These are phyloP conservation scores for Coleophoma cylindrospora DNA, from an alignment of 2,329 filamentous ascomycete species.

Conservation along the genomic window DNA sequence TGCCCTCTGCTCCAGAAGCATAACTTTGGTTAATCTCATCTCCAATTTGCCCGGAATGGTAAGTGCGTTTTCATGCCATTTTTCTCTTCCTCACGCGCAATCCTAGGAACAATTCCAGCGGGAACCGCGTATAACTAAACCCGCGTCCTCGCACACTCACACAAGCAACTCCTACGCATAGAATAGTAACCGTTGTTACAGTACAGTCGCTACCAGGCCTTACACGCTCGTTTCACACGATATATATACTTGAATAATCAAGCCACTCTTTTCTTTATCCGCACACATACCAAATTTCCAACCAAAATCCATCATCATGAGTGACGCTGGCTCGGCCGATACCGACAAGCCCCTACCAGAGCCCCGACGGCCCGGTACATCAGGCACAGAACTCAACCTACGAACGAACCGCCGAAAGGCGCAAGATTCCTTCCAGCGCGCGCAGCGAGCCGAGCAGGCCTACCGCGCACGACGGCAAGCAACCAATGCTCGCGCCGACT, in stretches of 20 bases:
- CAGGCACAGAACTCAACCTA: constrained; percentile 7
- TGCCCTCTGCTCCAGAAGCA: too few relatives aligned
- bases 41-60: background rate
- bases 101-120: background rate
- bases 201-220: background rate
- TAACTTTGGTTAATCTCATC: too few relatives aligned
- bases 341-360: background rate
- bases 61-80: constrained; percentile 1
- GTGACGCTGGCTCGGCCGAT: background rate
- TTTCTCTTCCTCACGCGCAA: background rate
- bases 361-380: background rate
- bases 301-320: background rate
- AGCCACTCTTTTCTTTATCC: background rate
- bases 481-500: constrained; percentile 11
- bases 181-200: background rate
- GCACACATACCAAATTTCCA: background rate
- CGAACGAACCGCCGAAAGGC: constrained; percentile 16
- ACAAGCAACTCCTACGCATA: too few relatives aligned
- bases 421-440: constrained; percentile 13
- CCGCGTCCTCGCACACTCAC: too few relatives aligned
- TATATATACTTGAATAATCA: background rate
- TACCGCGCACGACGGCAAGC: constrained; percentile 18
- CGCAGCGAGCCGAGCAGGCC: constrained; percentile 17
- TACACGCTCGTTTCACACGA: background rate
- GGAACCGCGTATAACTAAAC: too few relatives aligned